A percentile compares a stretch with the other conserved stretches of the same genome.
Conservation (phyloP, 202 grass and related monocot genomes). For the Setaria italica region DNA sequence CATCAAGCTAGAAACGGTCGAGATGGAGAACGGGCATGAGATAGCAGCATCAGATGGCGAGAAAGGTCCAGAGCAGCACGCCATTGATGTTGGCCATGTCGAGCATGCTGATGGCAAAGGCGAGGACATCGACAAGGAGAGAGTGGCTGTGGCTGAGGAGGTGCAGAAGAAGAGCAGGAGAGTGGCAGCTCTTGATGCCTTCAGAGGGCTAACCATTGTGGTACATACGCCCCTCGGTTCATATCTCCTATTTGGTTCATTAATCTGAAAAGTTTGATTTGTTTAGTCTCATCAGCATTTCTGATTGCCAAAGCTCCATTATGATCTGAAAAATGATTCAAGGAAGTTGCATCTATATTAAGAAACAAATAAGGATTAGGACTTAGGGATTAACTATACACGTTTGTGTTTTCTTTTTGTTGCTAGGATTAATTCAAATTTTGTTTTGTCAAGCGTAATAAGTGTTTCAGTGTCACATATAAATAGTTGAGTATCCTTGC, state of each 20-base stretch:
- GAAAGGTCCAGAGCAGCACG: constrained; percentile 44
- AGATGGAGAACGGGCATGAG: constrained; percentile 50
- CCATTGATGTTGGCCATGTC: constrained; percentile 43
- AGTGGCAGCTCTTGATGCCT: constrained; percentile 70
- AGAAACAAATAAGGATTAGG: not conserved
- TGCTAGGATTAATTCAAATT: not conserved
- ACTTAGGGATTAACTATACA: not conserved
- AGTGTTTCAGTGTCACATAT: not conserved
- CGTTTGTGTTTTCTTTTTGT: not conserved
- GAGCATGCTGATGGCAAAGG: constrained; percentile 17
- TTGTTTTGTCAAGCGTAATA: not conserved
- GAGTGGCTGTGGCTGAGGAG: constrained; percentile 32
- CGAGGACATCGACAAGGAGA: constrained; percentile 9
- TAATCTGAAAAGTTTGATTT: not conserved
- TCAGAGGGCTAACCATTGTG: constrained; percentile 72
- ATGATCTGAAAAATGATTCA: not conserved
- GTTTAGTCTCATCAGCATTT: not conserved
- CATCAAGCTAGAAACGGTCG: no score
- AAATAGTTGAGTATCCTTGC: constrained; percentile 4
- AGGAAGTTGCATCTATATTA: not conserved
- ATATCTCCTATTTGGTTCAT: not conserved
- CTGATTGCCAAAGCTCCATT: not conserved
- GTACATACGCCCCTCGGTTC: constrained; percentile 13
- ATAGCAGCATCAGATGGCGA: constrained; percentile 24
- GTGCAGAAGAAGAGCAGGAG: constrained; percentile 48